A percentile compares a stretch with the other conserved stretches of the same genome.
These are phyloP conservation scores for Heliosperma pusillum DNA, from an alignment of 148 eudicot species.

Conservation along the genomic window DNA sequence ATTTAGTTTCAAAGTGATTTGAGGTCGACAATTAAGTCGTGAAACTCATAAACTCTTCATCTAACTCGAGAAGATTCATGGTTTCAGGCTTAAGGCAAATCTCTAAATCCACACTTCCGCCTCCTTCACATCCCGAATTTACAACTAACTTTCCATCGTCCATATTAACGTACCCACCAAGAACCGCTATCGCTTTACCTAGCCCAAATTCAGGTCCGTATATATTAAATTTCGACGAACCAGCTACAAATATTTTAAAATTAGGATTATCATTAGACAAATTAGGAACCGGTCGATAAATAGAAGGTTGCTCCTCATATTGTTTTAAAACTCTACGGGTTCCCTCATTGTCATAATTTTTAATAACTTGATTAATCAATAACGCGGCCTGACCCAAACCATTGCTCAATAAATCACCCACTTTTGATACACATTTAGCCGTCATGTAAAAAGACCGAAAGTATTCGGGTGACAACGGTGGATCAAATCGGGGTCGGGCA, in stretches of 20 bases:
- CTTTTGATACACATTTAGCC: background rate
- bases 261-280: slow-evolving; percentile 21
- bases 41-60: slow-evolving; percentile 58
- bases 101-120: slow-evolving; percentile 68
- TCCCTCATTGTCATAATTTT: slow-evolving; percentile 34
- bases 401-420: slow-evolving; percentile 42
- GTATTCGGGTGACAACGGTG: slow-evolving; percentile 42
- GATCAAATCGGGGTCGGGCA: slow-evolving; percentile 50
- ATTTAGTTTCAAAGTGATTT: no score
- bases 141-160: slow-evolving; percentile 70
- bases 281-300: slow-evolving; percentile 30
- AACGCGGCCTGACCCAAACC: slow-evolving; percentile 44
- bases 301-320: background rate
- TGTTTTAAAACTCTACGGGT: background rate
- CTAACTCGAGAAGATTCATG: slow-evolving; percentile 50
- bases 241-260: slow-evolving; percentile 31
- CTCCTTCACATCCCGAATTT: slow-evolving; percentile 56
- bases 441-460: slow-evolving; percentile 41
- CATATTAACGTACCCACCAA: slow-evolving; percentile 56
- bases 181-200: slow-evolving; percentile 51
- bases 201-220: slow-evolving; percentile 74
- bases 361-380: slow-evolving; percentile 34
- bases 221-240: slow-evolving; percentile 59
- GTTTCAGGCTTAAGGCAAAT: slow-evolving; percentile 52
- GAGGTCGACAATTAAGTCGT: slow-evolving; percentile 1